A percentile compares a stretch with the other conserved stretches of the same genome.
These are phyloP conservation scores for Elymus sibiricus DNA, from an alignment of 176 grass and related monocot species.

Conservation along the genomic window DNA sequence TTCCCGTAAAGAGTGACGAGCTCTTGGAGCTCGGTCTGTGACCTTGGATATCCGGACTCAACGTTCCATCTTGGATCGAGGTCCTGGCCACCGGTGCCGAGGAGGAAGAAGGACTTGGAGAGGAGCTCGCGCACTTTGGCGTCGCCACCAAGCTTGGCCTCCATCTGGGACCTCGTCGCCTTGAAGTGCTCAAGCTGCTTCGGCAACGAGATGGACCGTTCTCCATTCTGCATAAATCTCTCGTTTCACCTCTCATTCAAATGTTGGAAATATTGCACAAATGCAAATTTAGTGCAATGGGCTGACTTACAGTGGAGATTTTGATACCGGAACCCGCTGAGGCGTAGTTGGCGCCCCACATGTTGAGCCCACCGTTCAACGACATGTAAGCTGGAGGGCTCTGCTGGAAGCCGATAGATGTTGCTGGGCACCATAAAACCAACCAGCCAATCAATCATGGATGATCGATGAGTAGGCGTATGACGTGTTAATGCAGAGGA, in stretches of 20 bases:
- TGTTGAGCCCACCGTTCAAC: background rate
- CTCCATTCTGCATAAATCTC: background rate
- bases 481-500: too few relatives aligned
- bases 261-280: too few relatives aligned
- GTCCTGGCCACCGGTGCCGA: background rate
- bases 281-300: too few relatives aligned
- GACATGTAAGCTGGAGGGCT: constrained; percentile 36
- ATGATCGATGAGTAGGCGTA: too few relatives aligned
- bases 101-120: constrained; percentile 14
- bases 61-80: background rate
- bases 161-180: background rate
- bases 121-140: background rate
- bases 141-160: background rate
- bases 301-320: background rate
- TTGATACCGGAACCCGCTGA: constrained; percentile 15
- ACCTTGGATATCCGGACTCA: background rate
- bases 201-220: background rate
- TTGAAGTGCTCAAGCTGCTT: constrained; percentile 16
- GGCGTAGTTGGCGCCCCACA: constrained; percentile 27
- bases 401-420: constrained; percentile 11
- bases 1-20: background rate
- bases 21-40: background rate
- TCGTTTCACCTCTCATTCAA: too few relatives aligned
- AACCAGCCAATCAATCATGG: too few relatives aligned
- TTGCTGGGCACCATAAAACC: background rate